Evolutionary conservation across 306 rosid genomes (phyloP).

Genomic region (Echinosophora koreensis): DNA sequence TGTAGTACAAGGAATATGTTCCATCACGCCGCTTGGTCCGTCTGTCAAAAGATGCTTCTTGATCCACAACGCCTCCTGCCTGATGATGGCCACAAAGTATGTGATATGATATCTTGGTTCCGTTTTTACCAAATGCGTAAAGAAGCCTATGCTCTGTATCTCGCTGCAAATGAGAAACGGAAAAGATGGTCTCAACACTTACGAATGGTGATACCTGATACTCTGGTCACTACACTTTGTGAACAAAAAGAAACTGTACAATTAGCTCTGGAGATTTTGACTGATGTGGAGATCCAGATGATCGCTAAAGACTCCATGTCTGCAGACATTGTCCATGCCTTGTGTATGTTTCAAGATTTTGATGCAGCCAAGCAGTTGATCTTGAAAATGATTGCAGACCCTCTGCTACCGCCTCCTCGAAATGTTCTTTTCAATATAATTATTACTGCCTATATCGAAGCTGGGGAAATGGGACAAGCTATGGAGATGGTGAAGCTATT

Average conservation of each 20-base stretch:
- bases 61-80: constrained; percentile 55
- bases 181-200: neutral
- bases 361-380: constrained; percentile 66
- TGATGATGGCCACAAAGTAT: constrained; percentile 57
- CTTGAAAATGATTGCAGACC: constrained; percentile 68
- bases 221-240: constrained; percentile 61
- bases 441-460: constrained; percentile 65
- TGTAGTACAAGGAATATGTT: constrained; percentile 55
- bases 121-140: constrained; percentile 64
- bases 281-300: constrained; percentile 52
- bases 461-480: constrained; percentile 72
- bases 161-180: constrained; percentile 58
- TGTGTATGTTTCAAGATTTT: constrained; percentile 70
- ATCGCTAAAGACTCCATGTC: constrained; percentile 61
- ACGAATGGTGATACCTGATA: neutral
- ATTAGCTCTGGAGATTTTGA: constrained; percentile 65
- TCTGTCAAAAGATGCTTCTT: constrained; percentile 66
- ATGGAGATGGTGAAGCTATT: constrained; percentile 65
- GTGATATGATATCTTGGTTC: constrained; percentile 69
- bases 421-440: constrained; percentile 77
- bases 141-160: constrained; percentile 67
- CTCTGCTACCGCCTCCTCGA: constrained; percentile 73
- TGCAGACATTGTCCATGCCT: constrained; percentile 61
- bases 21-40: constrained; percentile 60
- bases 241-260: constrained; percentile 62